phyloP scores from a whole-genome alignment of 2,329 filamentous ascomycete species.

The Ophiostoma piceae region DNA sequence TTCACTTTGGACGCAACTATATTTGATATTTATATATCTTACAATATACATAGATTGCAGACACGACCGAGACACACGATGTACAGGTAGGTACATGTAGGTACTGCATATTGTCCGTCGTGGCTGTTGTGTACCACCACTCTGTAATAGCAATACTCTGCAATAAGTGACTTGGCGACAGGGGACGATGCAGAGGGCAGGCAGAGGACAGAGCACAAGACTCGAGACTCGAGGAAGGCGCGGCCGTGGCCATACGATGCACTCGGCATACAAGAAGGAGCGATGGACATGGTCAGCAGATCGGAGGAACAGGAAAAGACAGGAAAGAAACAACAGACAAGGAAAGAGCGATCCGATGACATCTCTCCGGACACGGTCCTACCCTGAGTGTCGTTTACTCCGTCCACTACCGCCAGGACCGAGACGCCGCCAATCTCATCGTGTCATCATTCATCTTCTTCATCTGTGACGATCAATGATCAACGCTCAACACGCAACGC shows the following conservation, averaged over 20 bases:
- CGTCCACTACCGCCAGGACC: neutral
- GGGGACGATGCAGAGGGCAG: neutral
- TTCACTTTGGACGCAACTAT: neutral
- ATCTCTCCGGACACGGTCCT: conserved; percentile 1
- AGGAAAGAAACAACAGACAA: neutral
- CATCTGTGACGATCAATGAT: neutral
- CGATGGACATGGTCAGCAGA: neutral
- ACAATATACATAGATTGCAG: neutral
- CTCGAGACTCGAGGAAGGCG: conserved; percentile 13
- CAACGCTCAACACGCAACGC: neutral
- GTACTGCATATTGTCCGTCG: conserved; percentile 13
- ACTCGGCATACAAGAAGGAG: neutral
- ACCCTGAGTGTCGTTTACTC: neutral
- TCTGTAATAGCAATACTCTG: neutral
- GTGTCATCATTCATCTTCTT: neutral
- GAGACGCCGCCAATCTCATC: neutral
- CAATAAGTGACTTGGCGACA: neutral
- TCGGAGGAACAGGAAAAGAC: neutral
- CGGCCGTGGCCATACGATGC: neutral
- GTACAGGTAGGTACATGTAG: neutral
- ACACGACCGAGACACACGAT: neutral
- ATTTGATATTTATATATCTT: neutral
- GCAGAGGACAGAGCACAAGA: neutral
- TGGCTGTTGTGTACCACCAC: conserved; percentile 1
- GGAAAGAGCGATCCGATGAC: conserved; percentile 2